phyloP scores from a whole-genome alignment of 331 rosid genomes.

The Dryas integrifolia region DNA sequence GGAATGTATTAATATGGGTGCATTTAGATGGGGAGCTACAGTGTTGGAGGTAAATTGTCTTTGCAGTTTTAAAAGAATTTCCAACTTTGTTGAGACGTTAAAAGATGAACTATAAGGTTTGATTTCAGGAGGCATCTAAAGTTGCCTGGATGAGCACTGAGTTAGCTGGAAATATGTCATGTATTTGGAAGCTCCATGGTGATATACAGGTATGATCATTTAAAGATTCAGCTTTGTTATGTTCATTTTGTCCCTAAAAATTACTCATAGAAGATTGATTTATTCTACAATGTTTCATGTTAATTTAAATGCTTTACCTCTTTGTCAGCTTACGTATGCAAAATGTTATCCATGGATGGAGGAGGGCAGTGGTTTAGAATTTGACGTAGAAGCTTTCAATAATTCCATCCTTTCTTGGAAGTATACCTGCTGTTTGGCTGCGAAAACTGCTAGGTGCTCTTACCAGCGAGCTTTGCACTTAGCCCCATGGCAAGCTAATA shows the following conservation, averaged over 20 bases:
- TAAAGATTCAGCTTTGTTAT: slow-evolving; percentile 16
- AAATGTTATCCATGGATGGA: slow-evolving; percentile 89
- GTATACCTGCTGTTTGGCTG: slow-evolving; percentile 59
- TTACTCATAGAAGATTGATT: not conserved
- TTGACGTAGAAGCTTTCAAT: slow-evolving; percentile 54
- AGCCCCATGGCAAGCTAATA: slow-evolving; percentile 93
- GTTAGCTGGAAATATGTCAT: slow-evolving; percentile 60
- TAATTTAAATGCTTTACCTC: not conserved
- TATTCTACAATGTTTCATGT: slow-evolving; percentile 26
- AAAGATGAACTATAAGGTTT: slow-evolving; percentile 27
- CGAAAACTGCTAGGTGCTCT: slow-evolving; percentile 56
- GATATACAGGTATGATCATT: slow-evolving; percentile 72
- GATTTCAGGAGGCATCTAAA: slow-evolving; percentile 75
- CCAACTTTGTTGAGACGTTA: slow-evolving; percentile 16
- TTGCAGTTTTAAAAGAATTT: slow-evolving; percentile 7
- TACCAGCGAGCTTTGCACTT: slow-evolving; percentile 85
- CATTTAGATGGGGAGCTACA: slow-evolving; percentile 81
- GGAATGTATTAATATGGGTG: slow-evolving; percentile 67
- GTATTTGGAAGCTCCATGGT: slow-evolving; percentile 79
- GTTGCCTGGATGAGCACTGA: slow-evolving; percentile 53
- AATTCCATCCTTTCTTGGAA: slow-evolving; percentile 78
- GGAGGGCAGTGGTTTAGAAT: slow-evolving; percentile 51
- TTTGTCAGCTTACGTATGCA: slow-evolving; percentile 72
- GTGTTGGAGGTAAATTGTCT: slow-evolving; percentile 60
- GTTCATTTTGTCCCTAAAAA: not conserved